Percentiles rank a stretch among this genome's conserved stretches.
Evolutionary conservation across 2,329 filamentous ascomycete species (phyloP).

Genomic region (Hymenoscyphus salicellus): DNA sequence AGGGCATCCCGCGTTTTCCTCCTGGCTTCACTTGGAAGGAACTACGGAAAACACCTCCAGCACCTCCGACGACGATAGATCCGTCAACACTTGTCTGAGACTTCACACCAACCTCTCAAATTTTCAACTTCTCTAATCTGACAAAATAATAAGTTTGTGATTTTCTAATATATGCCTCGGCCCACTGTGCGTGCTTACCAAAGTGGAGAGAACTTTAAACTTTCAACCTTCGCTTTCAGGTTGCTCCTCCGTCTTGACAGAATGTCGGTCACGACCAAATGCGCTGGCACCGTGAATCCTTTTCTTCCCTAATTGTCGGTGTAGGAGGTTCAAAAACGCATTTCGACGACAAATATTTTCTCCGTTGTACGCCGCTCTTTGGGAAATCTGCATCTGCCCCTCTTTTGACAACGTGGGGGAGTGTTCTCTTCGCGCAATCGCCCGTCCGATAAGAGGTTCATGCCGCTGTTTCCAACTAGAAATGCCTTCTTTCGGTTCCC

Average conservation of each 20-base stretch:
- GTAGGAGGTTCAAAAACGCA: not conserved
- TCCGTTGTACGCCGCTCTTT: not conserved
- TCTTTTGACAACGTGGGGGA: not conserved
- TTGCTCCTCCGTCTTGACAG: constrained; percentile 1
- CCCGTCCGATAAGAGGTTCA: not conserved
- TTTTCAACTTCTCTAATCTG: not conserved
- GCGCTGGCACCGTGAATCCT: not conserved
- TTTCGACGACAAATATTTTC: not conserved
- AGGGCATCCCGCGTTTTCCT: not conserved
- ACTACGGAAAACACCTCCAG: too few species aligned
- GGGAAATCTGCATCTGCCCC: not conserved
- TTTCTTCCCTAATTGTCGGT: not conserved
- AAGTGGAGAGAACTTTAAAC: not conserved
- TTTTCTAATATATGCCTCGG: not conserved
- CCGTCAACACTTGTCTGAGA: not conserved
- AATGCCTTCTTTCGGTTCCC: not conserved
- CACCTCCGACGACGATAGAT: not conserved
- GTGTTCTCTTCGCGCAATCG: not conserved
- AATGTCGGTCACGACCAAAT: constrained; percentile 1
- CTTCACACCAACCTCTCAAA: not conserved
- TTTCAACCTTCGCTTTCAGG: constrained; percentile 4
- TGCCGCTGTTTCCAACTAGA: not conserved
- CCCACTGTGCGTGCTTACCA: not conserved
- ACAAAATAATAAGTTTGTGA: too few species aligned
- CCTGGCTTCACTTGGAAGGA: not conserved